Evolutionary conservation across 331 rosid species (phyloP).

Genomic region (Erythrophleum ivorense): DNA sequence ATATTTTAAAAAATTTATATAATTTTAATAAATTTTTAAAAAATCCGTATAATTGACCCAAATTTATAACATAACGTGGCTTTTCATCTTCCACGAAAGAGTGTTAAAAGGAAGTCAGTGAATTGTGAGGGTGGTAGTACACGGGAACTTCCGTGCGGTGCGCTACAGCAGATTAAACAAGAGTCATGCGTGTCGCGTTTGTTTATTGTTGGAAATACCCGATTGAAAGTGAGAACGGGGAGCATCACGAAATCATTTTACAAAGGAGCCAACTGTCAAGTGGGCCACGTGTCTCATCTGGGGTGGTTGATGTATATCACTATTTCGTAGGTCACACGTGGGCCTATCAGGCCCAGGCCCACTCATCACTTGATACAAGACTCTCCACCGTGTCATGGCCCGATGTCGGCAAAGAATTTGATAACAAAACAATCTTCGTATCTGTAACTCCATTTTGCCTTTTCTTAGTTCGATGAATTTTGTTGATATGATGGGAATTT

Average conservation of each 20-base stretch:
- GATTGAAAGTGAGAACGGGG: not conserved
- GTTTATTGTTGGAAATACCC: not conserved
- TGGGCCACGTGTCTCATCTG: slow-evolving; percentile 29
- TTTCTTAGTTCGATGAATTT: too few species aligned
- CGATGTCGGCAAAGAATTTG: slow-evolving; percentile 28
- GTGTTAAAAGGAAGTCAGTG: too few species aligned
- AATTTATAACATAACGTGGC: too few species aligned
- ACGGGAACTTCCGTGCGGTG: slow-evolving; percentile 6
- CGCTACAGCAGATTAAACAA: slow-evolving; percentile 5
- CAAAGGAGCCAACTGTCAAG: not conserved
- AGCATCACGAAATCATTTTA: not conserved
- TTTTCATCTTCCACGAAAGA: too few species aligned
- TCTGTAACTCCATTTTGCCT: too few species aligned
- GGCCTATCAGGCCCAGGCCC: not conserved
- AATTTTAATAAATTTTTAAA: too few species aligned
- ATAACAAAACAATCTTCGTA: not conserved
- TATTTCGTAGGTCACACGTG: not conserved
- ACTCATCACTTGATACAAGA: not conserved
- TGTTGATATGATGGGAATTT: too few species aligned
- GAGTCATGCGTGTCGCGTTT: not conserved
- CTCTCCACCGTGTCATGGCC: not conserved
- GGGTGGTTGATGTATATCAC: not conserved
- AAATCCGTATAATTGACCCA: too few species aligned
- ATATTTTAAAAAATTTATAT: too few species aligned
- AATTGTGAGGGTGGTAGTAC: not conserved